Base-by-base conservation (phyloP, 2,329 filamentous ascomycete species). In the Xylaria sp. region DNA sequence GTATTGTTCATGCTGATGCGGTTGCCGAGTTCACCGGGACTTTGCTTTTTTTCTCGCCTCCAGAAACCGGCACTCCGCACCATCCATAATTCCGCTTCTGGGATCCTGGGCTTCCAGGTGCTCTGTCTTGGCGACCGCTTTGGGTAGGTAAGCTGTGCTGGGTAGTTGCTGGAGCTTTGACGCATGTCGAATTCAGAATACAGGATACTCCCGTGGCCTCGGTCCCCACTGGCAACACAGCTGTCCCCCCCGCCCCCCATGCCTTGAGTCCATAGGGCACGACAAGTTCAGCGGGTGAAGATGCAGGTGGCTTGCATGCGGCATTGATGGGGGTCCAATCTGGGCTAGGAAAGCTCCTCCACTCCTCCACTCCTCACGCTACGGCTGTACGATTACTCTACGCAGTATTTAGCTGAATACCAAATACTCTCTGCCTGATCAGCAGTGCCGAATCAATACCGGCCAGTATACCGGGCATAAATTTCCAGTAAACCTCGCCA, bases 281-380 rank as follows among this genome's bases (percentile, higher is more conserved):
- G 23, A 50, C 59, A 56, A 70, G 37, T 39, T 58, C 51, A 52
- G 63, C 62, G 63, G 66, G 66, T 66, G 66, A 69, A 58, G 62
- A 62, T 69, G 66, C 66, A 62, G 48, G 66, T 69, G 66, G 66
- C 65, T 69, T 69, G 65, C 65, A 68, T 65, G 50, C 63, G 57
- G 61, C 51, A 62, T 69, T 68, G 62, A 51, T 66, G 41, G 68
- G 55, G 56, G 64, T 58, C 57, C 60, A 66, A 54, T 67, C n/a
- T 61, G 51, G 60, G 41, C 57, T 39, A 34, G 41, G 57, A 48
- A 60, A 39, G 46, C 48, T 51, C 58, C 69, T 28, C 46, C 61
- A 48, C 60, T 28, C 23, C 23, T 25, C 23, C 23, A 25, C 23
- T n/a, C 39, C 44, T 28, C 28, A 56, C n/a, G 37, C 34, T 62